phyloP scores from a whole-genome alignment of 164 flowering plant species.

The Nelumbo lutea region DNA sequence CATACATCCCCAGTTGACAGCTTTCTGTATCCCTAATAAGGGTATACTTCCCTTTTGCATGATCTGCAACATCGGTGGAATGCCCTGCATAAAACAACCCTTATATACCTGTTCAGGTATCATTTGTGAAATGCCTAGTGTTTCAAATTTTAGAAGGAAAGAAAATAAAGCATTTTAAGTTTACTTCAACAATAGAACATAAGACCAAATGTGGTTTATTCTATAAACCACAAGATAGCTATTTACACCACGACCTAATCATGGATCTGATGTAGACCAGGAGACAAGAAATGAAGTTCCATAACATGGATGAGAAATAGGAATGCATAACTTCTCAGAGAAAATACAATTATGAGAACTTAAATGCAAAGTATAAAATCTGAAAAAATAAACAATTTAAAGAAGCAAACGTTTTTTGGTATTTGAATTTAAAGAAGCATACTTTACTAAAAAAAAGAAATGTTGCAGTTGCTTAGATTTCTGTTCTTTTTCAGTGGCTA shows the following conservation, averaged over 20 bases:
- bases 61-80: slow-evolving; percentile 33
- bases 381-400: not conserved
- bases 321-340: not conserved
- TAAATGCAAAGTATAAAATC: not conserved
- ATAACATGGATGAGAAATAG: not conserved
- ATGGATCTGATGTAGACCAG: not conserved
- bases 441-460: not conserved
- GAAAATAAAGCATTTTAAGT: not conserved
- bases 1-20: slow-evolving; percentile 53
- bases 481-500: not conserved
- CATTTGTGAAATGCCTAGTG: not conserved
- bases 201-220: not conserved
- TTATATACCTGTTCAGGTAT: not conserved
- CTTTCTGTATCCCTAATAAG: slow-evolving; percentile 68
- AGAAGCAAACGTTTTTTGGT: too few species aligned
- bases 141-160: not conserved
- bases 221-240: not conserved
- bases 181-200: not conserved
- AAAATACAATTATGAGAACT: not conserved
- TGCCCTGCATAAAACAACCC: slow-evolving; percentile 33
- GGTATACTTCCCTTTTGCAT: slow-evolving; percentile 54
- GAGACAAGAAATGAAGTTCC: not conserved
- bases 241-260: not conserved
- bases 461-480: not conserved
- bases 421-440: too few species aligned